A percentile compares a stretch with the other conserved stretches of the same genome.
These are phyloP conservation scores for Bifiguratus adelaidae DNA, from an alignment of 192 early-diverging fungal genomes.

Conservation along the genomic window DNA sequence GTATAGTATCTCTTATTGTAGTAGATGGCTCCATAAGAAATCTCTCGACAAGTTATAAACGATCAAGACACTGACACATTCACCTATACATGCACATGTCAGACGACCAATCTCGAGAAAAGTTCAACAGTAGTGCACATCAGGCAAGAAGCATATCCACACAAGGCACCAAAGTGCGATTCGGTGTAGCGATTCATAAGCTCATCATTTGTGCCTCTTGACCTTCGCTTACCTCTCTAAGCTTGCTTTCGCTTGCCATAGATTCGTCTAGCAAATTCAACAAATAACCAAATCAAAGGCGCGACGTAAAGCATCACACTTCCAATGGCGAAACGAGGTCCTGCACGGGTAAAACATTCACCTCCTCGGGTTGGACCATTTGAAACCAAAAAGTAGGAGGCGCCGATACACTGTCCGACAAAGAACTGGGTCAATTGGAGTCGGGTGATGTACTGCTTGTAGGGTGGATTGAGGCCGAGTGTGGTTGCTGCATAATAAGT, in stretches of 20 bases:
- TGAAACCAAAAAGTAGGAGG: conserved; percentile 38
- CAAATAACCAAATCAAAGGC: conserved; percentile 52
- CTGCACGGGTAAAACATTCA: conserved; percentile 26
- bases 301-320: conserved; percentile 38
- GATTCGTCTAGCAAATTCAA: conserved; percentile 46
- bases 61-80: neutral
- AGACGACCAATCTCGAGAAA: no score
- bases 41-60: no score
- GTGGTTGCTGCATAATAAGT: conserved; percentile 57
- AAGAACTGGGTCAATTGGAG: conserved; percentile 70
- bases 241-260: conserved; percentile 23
- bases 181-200: neutral
- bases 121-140: no score
- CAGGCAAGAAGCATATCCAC: no score
- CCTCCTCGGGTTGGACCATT: conserved; percentile 25
- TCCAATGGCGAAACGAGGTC: conserved; percentile 37
- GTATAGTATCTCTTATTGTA: no score
- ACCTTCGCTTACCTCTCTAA: neutral
- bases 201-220: neutral
- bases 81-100: neutral
- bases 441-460: conserved; percentile 54
- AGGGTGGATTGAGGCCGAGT: conserved; percentile 49
- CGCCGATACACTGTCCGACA: conserved; percentile 42
- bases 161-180: no score
- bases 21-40: no score